Evolutionary conservation across 441 rosid genomes (phyloP).

Genomic region (Codiaeum variegatum): DNA sequence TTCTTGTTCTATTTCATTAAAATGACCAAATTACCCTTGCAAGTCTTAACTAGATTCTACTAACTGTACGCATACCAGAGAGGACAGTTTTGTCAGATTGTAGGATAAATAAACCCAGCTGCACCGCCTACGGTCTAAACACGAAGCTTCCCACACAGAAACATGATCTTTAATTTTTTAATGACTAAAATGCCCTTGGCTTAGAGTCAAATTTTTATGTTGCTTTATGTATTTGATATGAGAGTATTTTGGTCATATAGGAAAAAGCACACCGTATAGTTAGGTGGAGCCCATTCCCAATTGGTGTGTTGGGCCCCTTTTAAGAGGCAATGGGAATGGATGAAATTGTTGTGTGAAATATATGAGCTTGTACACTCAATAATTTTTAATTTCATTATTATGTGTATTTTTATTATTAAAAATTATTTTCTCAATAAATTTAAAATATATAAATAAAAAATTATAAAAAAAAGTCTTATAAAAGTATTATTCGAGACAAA

Average conservation of each 20-base stretch:
- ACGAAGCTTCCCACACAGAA: slow-evolving; percentile 10
- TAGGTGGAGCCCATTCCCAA: slow-evolving; percentile 15
- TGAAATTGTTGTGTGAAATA: too few relatives aligned
- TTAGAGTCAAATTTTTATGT: not conserved
- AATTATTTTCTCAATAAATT: too few relatives aligned
- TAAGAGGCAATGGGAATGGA: too few relatives aligned
- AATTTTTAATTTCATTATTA: too few relatives aligned
- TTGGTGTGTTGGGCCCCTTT: slow-evolving; percentile 9
- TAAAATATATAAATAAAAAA: too few relatives aligned
- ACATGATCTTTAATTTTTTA: not conserved
- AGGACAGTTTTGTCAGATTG: slow-evolving; percentile 31
- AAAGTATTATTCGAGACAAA: too few relatives aligned
- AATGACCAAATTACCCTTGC: slow-evolving; percentile 28
- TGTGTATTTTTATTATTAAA: too few relatives aligned
- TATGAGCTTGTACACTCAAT: too few relatives aligned
- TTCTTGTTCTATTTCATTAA: not conserved
- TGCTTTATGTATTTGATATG: not conserved
- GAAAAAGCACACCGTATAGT: not conserved
- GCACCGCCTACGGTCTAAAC: too few relatives aligned
- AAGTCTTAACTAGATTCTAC: not conserved
- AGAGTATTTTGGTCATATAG: slow-evolving; percentile 18
- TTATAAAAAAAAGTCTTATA: too few relatives aligned
- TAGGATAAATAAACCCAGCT: too few relatives aligned
- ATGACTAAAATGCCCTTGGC: not conserved
- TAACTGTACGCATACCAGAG: not conserved